These are phyloP conservation scores for Globisporangium apiculatum DNA, from an alignment of 352 stramenopile genomes.

Conservation along the genomic window DNA sequence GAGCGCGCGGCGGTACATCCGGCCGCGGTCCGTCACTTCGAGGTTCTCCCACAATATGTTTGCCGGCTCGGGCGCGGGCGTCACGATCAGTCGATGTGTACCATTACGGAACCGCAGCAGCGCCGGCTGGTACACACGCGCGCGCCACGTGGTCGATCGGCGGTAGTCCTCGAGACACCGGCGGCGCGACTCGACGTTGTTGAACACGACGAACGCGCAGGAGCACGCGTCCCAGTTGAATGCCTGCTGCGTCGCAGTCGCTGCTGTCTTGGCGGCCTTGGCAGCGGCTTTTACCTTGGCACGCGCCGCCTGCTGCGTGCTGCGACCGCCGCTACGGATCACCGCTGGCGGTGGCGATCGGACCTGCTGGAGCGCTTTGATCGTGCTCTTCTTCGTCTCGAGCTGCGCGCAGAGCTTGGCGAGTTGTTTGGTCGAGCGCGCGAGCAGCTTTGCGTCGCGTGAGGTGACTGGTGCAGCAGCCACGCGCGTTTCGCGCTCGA, in stretches of 20 bases:
- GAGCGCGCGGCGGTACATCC: conserved; percentile 54
- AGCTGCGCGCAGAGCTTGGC: conserved; percentile 24
- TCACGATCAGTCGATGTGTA: conserved; percentile 37
- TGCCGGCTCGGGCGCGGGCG: conserved; percentile 59
- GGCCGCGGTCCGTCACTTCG: conserved; percentile 50
- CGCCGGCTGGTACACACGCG: conserved; percentile 44
- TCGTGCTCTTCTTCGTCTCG: conserved; percentile 51
- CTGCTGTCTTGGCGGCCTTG: conserved; percentile 17
- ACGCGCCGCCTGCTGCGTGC: background rate
- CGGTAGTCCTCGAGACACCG: conserved; percentile 78
- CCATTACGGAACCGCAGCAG: conserved; percentile 51
- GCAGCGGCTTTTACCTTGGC: conserved; percentile 4
- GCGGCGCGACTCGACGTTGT: conserved; percentile 72
- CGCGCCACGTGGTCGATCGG: conserved; percentile 31
- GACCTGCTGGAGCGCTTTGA: conserved; percentile 52
- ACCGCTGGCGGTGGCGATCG: background rate
- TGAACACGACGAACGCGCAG: conserved; percentile 86
- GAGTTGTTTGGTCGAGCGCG: conserved; percentile 22
- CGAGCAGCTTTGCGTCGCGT: conserved; percentile 30
- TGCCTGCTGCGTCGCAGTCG: conserved; percentile 21
- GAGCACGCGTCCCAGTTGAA: conserved; percentile 62
- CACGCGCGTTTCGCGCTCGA: conserved; percentile 46
- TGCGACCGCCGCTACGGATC: background rate
- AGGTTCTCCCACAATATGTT: conserved; percentile 89
- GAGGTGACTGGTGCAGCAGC: conserved; percentile 7